Conservation (phyloP, 768 basidiomycete species). For the Macrocybe gigantea region DNA sequence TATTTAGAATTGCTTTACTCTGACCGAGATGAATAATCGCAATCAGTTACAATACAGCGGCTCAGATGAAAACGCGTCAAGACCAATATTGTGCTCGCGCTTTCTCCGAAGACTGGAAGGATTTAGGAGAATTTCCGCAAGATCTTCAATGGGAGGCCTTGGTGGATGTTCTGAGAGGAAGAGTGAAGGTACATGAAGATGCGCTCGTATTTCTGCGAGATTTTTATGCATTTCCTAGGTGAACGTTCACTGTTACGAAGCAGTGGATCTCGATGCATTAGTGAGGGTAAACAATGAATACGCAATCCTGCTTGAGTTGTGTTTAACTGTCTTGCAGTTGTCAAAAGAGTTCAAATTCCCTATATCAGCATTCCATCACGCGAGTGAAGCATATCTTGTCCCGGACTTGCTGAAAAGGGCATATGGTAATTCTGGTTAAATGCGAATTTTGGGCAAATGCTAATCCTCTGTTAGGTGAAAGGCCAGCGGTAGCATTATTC, state of each 20-base stretch:
- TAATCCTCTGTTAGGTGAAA: constrained; percentile 35
- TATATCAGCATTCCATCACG: constrained; percentile 73
- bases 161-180: constrained; percentile 72
- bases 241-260: constrained; percentile 50
- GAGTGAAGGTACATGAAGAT: constrained; percentile 52
- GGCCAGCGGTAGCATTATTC: constrained; percentile 78
- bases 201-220: neutral
- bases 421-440: constrained; percentile 40
- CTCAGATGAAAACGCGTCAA: constrained; percentile 59
- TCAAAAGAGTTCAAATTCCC: constrained; percentile 84
- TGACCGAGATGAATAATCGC: constrained; percentile 5
- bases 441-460: neutral
- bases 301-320: neutral
- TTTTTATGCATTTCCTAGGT: constrained; percentile 26
- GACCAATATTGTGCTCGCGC: constrained; percentile 61
- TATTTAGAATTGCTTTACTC: neutral
- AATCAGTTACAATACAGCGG: constrained; percentile 55
- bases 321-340: constrained; percentile 31
- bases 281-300: constrained; percentile 47
- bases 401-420: constrained; percentile 69
- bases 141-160: constrained; percentile 75
- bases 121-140: constrained; percentile 57
- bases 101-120: constrained; percentile 38
- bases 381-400: constrained; percentile 79
- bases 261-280: constrained; percentile 67